phyloP scores from a whole-genome alignment of 352 stramenopile species.

The Phytophthora cactorum region DNA sequence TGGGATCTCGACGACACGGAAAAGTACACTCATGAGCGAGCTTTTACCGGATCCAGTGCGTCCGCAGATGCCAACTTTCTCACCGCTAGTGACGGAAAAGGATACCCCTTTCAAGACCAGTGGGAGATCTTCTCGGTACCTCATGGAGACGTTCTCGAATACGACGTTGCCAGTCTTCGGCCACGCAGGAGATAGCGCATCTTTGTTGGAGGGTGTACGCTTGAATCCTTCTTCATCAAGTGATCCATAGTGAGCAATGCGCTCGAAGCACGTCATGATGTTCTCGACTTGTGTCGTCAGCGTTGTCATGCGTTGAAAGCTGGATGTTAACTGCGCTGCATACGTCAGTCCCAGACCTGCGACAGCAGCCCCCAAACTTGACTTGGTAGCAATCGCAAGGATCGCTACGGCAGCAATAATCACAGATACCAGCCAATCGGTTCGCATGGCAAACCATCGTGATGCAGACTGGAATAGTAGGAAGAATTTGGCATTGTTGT shows the following conservation, averaged over 20 bases:
- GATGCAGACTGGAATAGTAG: constrained; percentile 40
- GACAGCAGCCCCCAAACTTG: constrained; percentile 30
- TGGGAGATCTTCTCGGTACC: constrained; percentile 54
- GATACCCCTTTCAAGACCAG: constrained; percentile 47
- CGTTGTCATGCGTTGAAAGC: constrained; percentile 44
- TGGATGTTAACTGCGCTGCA: constrained; percentile 47
- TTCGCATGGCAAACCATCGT: constrained; percentile 95
- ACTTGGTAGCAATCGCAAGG: constrained; percentile 73
- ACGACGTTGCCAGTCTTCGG: constrained; percentile 39
- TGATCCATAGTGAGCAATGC: constrained; percentile 43
- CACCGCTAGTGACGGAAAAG: constrained; percentile 61
- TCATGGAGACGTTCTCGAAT: constrained; percentile 55
- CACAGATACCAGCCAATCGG: constrained; percentile 82
- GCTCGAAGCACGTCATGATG: constrained; percentile 56
- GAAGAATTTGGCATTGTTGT: constrained; percentile 49
- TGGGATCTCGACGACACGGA: constrained; percentile 45
- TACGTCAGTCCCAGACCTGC: constrained; percentile 48
- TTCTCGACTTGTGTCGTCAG: constrained; percentile 53
- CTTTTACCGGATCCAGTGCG: constrained; percentile 56
- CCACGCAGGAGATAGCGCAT: constrained; percentile 32
- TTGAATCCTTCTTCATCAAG: constrained; percentile 49
- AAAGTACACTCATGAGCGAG: constrained; percentile 50
- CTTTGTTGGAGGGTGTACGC: constrained; percentile 15
- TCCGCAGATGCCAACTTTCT: constrained; percentile 83
- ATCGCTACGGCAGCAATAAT: constrained; percentile 91